Base-by-base conservation (phyloP, 805 yeast genomes). In the Lipomyces kockii region DNA sequence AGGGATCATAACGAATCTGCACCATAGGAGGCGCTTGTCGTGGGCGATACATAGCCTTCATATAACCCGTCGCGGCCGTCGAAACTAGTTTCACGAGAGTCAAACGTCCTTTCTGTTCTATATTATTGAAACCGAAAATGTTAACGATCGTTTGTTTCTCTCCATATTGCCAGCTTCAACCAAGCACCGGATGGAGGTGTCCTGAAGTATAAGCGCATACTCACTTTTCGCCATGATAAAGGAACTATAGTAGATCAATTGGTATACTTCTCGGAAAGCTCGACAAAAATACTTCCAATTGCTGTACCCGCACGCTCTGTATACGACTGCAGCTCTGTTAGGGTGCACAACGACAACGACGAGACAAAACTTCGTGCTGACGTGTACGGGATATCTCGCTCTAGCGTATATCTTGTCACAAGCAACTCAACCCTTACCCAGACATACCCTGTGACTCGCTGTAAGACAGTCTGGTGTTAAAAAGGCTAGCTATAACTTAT, bases 61-160 rank as follows among this genome's bases (percentile, higher is more conserved):
- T 87, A 79, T 84, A 91, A 0, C 98, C 98, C 0, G 98, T 93
- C 73, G 89, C 86, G 20, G 98, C 98, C 1, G 95, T 84, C 1
- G 98, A 94, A 2, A 93, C 82, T 70, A 94, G 84, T 78, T 92
- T 91, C 66, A 94, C 89, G 76, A 93, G 87, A 3, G 97, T 89
- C 73, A 87, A 87, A 75, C 92, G 87, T 32, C 90, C 84, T 80
- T 91, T 91, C 57, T 89, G 87, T 78, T 89, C 85, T 77, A 46
- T 46, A 59, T 37, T 37, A 37, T 17, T 43, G 9, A 43, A 17
- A 43, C 49, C 49, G 63, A 54, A 52, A 52, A 9, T 17, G 37
- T 43, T 43, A 43, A n/a, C 49, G 11, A 43, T 8, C 9, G n/a
- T 43, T 43, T 8, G 20, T 37, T 37, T 5, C 17, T 37, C 5